Percentiles rank a stretch among this genome's conserved stretches.
Evolutionary conservation across 306 rosid species (phyloP).

Genomic region (Cicer judaicum): DNA sequence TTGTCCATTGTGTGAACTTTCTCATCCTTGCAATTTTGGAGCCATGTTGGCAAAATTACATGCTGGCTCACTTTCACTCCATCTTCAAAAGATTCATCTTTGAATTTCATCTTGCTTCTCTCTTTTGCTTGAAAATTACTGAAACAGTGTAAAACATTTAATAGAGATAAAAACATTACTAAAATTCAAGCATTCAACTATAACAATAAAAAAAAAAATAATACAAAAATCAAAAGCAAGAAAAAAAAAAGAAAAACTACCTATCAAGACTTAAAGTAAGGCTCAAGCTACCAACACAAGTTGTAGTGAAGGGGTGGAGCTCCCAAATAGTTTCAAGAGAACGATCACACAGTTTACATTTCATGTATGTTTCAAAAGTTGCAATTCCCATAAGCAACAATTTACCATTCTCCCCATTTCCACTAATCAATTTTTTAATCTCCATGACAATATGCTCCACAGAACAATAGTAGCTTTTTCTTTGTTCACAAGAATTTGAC

Average conservation of each 20-base stretch:
- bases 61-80: slow-evolving; percentile 37
- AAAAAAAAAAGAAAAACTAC: slow-evolving; percentile 35
- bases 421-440: slow-evolving; percentile 63
- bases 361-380: slow-evolving; percentile 68
- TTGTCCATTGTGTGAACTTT: slow-evolving; percentile 41
- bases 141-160: slow-evolving; percentile 15
- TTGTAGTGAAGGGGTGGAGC: slow-evolving; percentile 70
- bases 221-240: background rate
- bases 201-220: background rate
- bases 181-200: background rate
- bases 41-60: slow-evolving; percentile 70
- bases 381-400: slow-evolving; percentile 76
- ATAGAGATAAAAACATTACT: background rate
- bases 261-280: slow-evolving; percentile 76
- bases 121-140: slow-evolving; percentile 58
- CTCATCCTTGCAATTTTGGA: slow-evolving; percentile 66
- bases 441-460: slow-evolving; percentile 74
- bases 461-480: slow-evolving; percentile 52
- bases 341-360: slow-evolving; percentile 65
- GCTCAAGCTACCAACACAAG: slow-evolving; percentile 72
- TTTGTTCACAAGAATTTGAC: slow-evolving; percentile 60
- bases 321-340: slow-evolving; percentile 80
- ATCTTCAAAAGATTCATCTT: slow-evolving; percentile 47
- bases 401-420: slow-evolving; percentile 56
- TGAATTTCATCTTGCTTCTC: slow-evolving; percentile 47